phyloP scores from a whole-genome alignment of 169 alveolate species.

The Condylostoma magnum region DNA sequence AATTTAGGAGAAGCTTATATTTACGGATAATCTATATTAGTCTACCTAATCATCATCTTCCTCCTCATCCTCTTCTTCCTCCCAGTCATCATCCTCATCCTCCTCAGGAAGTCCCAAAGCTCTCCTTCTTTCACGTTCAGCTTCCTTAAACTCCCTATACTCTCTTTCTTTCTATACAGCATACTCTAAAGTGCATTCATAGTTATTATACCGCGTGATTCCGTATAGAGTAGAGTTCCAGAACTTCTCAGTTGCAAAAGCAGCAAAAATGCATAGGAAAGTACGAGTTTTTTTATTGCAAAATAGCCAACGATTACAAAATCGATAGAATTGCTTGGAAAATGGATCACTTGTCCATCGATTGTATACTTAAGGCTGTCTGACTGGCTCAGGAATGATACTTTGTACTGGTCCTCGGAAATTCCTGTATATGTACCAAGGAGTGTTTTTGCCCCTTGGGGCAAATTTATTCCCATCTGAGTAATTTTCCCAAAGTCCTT shows the following conservation, averaged over 20 bases:
- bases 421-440: constrained; percentile 24
- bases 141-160: constrained; percentile 8
- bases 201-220: constrained; percentile 4
- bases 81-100: neutral
- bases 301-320: constrained; percentile 10
- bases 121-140: constrained; percentile 30
- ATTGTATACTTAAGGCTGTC: constrained; percentile 27
- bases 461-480: neutral
- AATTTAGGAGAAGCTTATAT: no score
- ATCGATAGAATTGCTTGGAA: neutral
- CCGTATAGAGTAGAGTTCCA: neutral
- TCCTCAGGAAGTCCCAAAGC: constrained; percentile 30
- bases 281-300: neutral
- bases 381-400: constrained; percentile 1
- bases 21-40: no score
- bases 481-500: constrained; percentile 13
- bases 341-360: constrained; percentile 18
- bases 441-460: constrained; percentile 20
- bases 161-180: constrained; percentile 29
- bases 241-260: constrained; percentile 11
- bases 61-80: neutral
- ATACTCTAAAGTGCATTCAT: constrained; percentile 26
- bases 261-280: constrained; percentile 3
- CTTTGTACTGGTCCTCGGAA: constrained; percentile 16
- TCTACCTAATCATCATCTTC: neutral